A percentile compares a stretch with the other conserved stretches of the same genome.
These are phyloP conservation scores for Podila horticola DNA, from an alignment of 192 early-diverging fungal species.

Conservation along the genomic window DNA sequence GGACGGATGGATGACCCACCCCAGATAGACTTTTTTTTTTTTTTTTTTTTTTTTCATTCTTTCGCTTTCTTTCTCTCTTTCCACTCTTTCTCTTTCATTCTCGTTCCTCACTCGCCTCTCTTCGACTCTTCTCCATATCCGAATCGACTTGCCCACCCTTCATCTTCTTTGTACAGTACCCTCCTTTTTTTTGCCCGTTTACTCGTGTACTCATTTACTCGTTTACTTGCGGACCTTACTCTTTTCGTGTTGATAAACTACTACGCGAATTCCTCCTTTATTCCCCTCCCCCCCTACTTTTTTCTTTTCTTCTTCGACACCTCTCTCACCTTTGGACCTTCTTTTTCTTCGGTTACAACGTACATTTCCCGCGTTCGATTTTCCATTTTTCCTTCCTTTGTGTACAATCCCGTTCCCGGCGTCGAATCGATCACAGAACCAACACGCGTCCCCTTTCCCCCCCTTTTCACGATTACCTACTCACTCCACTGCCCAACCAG, in stretches of 20 bases:
- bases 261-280: background rate
- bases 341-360: background rate
- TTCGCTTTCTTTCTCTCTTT: background rate
- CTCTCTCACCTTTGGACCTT: background rate
- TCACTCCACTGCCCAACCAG: too few species aligned
- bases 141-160: background rate
- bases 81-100: background rate
- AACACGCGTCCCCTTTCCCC: too few species aligned
- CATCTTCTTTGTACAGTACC: background rate
- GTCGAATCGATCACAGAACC: too few species aligned
- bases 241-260: constrained; percentile 1
- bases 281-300: background rate
- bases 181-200: background rate
- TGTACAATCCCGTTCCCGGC: background rate
- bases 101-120: background rate
- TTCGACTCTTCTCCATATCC: background rate
- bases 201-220: background rate
- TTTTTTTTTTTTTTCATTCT: background rate
- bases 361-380: background rate
- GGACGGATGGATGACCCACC: background rate
- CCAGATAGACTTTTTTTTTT: background rate
- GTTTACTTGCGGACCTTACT: background rate
- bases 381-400: background rate
- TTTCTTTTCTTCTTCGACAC: background rate
- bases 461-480: too few species aligned